Evolutionary conservation across 1,284 basidiomycete species (phyloP), one percentile per base, ranked within the genome.

Genomic region (Rhodotorula sp.): DNA sequence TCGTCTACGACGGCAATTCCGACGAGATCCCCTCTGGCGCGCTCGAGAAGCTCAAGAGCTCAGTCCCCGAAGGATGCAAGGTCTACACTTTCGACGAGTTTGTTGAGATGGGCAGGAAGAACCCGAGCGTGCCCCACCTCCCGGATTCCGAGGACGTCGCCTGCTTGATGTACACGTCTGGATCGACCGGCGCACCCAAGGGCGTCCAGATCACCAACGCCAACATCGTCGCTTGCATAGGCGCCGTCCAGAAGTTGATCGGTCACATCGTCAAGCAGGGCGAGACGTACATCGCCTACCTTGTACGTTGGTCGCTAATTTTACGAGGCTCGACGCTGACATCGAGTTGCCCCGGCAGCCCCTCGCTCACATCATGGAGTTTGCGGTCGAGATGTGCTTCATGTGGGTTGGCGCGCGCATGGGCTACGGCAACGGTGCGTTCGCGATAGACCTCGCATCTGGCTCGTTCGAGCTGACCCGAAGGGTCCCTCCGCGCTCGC

Each of bases 131-230:
- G 68, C 79, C 82, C 24, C 84, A 88, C 27, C 79, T 79, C 20
- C 90, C 90, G 2, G 85, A 82, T 64, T 80, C 83, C 24, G 85
- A 89, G 0, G 90, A 89, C 68, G 81, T 89, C 8, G 90, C 90
- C 30, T 92, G 92, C 79, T 94, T 96, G 82, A 97, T 97, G 94
- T 98, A 98, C 84, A 98, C 94, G 30, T 89, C 87, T 71, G 92
- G 94, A n/a, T 90, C 88, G 66, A 95, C 93, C 0, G 94, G 94
- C 34, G 83, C 90, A 13, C 94, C 94, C 57, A 98, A 98, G 83
- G 94, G 94, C 76, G 94, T 96, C 70, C 85, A 91, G 66, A 88
- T 99, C 75, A 90, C 88, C 2, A 94, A 98, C 80, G 81, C 84
- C 57, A 97, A 98, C 82, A 86, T 98, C 71, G 83, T 94, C 62